These are phyloP conservation scores for Oenanthe javanica DNA, from an alignment of 140 eudicot genomes.

Conservation along the genomic window DNA sequence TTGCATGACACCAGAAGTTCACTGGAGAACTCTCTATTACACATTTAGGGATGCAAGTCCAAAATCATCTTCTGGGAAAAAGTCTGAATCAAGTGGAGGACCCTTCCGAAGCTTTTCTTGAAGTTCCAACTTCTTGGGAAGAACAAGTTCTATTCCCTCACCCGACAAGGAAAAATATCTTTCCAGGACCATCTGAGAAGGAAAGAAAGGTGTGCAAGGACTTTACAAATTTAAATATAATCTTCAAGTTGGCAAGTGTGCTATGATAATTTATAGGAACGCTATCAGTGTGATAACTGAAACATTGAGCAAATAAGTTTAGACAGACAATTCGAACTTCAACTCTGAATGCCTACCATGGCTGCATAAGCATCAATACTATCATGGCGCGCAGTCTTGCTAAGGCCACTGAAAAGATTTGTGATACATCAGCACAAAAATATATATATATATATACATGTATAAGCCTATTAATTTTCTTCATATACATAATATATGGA, in stretches of 20 bases:
- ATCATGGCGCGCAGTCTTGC: constrained; percentile 59
- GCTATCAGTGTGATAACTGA: background rate
- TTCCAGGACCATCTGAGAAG: constrained; percentile 70
- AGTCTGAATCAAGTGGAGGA: constrained; percentile 46
- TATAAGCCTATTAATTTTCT: background rate
- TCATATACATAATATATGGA: background rate
- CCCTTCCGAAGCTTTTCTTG: constrained; percentile 61
- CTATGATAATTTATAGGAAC: background rate
- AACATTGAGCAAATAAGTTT: background rate
- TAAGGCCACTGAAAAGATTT: constrained; percentile 56
- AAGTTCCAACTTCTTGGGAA: constrained; percentile 73
- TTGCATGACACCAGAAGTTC: background rate
- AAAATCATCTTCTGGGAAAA: constrained; percentile 14
- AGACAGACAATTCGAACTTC: background rate
- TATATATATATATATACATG: background rate
- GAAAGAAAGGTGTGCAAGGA: background rate
- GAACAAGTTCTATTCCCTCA: constrained; percentile 52
- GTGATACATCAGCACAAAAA: background rate
- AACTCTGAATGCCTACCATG: constrained; percentile 36
- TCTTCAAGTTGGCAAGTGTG: background rate
- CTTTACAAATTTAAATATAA: background rate
- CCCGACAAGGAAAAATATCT: constrained; percentile 65
- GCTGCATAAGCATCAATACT: constrained; percentile 86
- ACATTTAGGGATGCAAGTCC: background rate
- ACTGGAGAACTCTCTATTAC: background rate